A percentile compares a stretch with the other conserved stretches of the same genome.
Evolutionary conservation across 129 eudicot genomes (phyloP).

Genomic region (Flaveria ramosissima): DNA sequence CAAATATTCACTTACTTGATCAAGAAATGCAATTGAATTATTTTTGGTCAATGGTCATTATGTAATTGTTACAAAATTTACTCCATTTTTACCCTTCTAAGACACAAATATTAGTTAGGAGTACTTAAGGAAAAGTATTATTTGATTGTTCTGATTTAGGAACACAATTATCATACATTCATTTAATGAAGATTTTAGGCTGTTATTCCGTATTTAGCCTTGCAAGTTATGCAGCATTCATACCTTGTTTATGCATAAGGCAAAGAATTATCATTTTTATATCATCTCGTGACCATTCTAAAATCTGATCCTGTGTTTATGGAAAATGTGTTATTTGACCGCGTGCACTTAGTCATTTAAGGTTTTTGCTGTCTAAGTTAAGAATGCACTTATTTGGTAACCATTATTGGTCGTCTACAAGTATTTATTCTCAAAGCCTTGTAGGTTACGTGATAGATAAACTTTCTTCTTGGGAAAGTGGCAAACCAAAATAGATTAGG

Average conservation of each 20-base stretch:
- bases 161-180: background rate
- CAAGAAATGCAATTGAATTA: background rate
- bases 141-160: slow-evolving; percentile 9
- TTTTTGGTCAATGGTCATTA: background rate
- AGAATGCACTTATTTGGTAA: background rate
- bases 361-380: background rate
- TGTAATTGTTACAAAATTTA: background rate
- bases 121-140: slow-evolving; percentile 7
- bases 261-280: background rate
- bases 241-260: background rate
- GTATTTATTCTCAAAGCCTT: too few species aligned
- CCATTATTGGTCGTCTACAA: background rate
- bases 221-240: background rate
- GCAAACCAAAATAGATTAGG: background rate
- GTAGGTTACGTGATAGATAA: background rate
- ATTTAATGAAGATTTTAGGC: background rate
- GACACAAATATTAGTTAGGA: background rate
- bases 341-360: background rate
- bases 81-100: slow-evolving; percentile 18
- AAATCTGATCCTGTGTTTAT: background rate
- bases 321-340: background rate
- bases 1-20: background rate
- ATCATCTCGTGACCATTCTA: background rate
- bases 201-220: background rate
- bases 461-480: background rate